Percentiles rank a stretch among this genome's conserved stretches.
phyloP scores from a whole-genome alignment of 2,329 filamentous ascomycete species.

The Hypoxylon sp. region DNA sequence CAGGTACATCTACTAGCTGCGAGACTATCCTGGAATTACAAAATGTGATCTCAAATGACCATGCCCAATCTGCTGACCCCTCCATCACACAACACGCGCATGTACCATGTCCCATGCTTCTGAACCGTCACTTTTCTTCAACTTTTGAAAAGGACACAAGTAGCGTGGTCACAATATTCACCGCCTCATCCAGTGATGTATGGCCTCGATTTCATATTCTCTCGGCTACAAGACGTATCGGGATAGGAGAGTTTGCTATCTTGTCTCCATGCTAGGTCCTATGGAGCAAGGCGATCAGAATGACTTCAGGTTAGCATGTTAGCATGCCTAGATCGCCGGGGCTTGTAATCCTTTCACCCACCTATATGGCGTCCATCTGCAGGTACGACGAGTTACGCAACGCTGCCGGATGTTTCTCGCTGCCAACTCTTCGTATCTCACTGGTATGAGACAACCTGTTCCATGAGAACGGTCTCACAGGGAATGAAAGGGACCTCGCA shows the following conservation, averaged over 20 bases:
- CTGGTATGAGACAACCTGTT: slow-evolving; percentile 41
- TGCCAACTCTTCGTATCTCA: slow-evolving; percentile 33
- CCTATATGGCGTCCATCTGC: slow-evolving; percentile 13
- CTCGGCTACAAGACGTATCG: slow-evolving; percentile 5
- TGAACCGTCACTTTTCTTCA: slow-evolving; percentile 8
- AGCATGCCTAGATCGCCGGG: slow-evolving; percentile 21
- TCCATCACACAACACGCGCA: slow-evolving; percentile 21
- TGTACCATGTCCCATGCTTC: slow-evolving; percentile 10
- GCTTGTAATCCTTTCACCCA: slow-evolving; percentile 14
- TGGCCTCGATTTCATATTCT: slow-evolving; percentile 13
- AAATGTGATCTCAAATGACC: slow-evolving; percentile 32
- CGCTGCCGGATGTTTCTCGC: slow-evolving; percentile 36
- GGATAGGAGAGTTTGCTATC: slow-evolving; percentile 5
- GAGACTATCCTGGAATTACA: slow-evolving; percentile 34
- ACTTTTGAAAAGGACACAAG: slow-evolving; percentile 10
- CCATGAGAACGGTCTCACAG: slow-evolving; percentile 40
- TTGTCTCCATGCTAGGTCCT: background rate
- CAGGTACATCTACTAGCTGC: slow-evolving; percentile 50
- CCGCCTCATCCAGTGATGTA: slow-evolving; percentile 21
- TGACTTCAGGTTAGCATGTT: slow-evolving; percentile 10
- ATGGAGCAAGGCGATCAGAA: slow-evolving; percentile 1
- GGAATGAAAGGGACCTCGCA: slow-evolving; percentile 43
- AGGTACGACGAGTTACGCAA: slow-evolving; percentile 32
- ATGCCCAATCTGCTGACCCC: slow-evolving; percentile 28
- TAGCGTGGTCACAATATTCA: slow-evolving; percentile 16